Percentiles rank a stretch among this genome's conserved stretches.
Evolutionary conservation across 768 basidiomycete species (phyloP).

Genomic region (Naganishia kalamii): DNA sequence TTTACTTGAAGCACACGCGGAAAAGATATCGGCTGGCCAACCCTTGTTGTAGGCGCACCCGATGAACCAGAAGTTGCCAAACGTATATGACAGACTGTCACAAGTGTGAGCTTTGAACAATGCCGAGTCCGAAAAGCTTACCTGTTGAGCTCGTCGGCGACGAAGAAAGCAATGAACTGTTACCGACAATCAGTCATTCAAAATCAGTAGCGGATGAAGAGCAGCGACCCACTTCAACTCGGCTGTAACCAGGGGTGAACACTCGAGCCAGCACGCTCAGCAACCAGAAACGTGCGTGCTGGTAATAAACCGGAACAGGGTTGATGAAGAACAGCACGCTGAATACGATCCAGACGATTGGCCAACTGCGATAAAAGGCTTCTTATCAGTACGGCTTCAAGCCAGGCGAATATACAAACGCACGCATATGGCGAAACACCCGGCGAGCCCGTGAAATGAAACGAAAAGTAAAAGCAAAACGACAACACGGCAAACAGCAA

Average conservation of each 20-base stretch:
- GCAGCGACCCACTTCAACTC: conserved; percentile 61
- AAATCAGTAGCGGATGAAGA: conserved; percentile 1
- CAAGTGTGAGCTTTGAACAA: neutral
- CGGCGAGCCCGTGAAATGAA: conserved; percentile 57
- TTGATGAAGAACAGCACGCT: conserved; percentile 59
- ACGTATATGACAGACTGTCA: conserved; percentile 61
- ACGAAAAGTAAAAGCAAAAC: conserved; percentile 80
- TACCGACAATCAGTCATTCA: neutral
- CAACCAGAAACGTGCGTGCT: conserved; percentile 73
- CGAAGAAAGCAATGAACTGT: conserved; percentile 50
- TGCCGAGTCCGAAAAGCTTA: conserved; percentile 44
- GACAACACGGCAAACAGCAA: conserved; percentile 67
- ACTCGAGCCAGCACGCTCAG: conserved; percentile 60
- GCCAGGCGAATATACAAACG: conserved; percentile 9
- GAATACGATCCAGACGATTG: conserved; percentile 65
- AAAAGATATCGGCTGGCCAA: conserved; percentile 47
- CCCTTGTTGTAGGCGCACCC: conserved; percentile 63
- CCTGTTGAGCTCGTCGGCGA: conserved; percentile 46
- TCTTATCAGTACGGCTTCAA: neutral
- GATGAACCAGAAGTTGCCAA: conserved; percentile 67
- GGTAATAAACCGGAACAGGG: conserved; percentile 64
- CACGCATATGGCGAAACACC: conserved; percentile 61
- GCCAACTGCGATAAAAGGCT: conserved; percentile 34
- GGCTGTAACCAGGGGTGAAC: conserved; percentile 61
- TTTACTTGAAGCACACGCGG: conserved; percentile 9